Base-by-base conservation (phyloP, 805 yeast genomes). In the Candida yuanshanica region DNA sequence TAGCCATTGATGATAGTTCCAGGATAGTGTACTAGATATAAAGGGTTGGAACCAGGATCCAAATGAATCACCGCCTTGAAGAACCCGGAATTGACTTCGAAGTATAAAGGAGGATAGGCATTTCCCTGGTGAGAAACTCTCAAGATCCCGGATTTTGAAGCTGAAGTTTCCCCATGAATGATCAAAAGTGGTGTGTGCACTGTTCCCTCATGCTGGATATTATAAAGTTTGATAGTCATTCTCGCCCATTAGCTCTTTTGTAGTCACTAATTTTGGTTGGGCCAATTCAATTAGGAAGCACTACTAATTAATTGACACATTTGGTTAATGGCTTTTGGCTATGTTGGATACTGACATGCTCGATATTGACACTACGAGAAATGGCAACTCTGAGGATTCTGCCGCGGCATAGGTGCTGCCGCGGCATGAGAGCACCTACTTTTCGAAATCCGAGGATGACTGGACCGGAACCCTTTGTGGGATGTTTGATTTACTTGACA, bases 41-140 rank as follows among this genome's bases (percentile, higher is more conserved):
- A 58, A 4, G 56, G 58, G 55, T 90, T 91, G 18, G 60, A 61
- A n/a, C 91, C 90, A 0, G 83, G 80, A 17, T 79, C 74, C 16
- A 90, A 69, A 45, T 83, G 83, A 3, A 85, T 68, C 14, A 85
- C 54, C 0, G 86, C 85, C 59, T 89, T 90, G 70, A 90, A 91
- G 45, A 74, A 71, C 1, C 83, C 81, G 17, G 74, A 64, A 39
- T 79, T 76, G 7, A 89, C 76, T 45, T 90, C 95, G 52, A 71
- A 84, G 40, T 70, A 68, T 51, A 78, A 81, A 0, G 87, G 75
- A 0, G 96, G 95, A 46, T 46, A 64, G 21, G 53, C 60, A 53
- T 47, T 56, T 48, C 59, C 69, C 55, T 57, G 69, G 50, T 60
- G 70, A 45, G 65, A 69, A 35, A 68, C 76, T 11, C 71, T 67